Percentiles rank a stretch among this genome's conserved stretches.
phyloP scores from a whole-genome alignment of 2,329 filamentous ascomycete genomes.

The Colletotrichum horii region DNA sequence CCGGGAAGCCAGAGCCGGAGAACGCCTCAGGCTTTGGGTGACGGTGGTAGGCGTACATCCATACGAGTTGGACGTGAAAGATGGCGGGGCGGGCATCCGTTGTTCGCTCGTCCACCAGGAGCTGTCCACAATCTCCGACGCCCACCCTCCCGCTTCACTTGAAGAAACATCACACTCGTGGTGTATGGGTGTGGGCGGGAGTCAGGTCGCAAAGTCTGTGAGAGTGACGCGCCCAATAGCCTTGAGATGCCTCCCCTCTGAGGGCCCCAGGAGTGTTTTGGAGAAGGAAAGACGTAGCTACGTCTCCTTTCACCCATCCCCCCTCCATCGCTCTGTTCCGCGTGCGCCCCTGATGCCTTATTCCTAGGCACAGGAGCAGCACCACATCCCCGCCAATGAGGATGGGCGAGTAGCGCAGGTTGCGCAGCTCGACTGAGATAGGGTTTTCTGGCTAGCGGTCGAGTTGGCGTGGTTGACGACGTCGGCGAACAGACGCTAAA shows the following conservation, averaged over 20 bases:
- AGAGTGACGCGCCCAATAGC: neutral
- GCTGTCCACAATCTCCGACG: neutral
- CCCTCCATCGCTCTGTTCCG: neutral
- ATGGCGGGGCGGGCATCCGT: neutral
- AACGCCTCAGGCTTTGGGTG: neutral
- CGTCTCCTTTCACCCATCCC: neutral
- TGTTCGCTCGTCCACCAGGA: neutral
- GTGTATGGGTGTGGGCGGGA: neutral
- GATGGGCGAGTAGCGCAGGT: neutral
- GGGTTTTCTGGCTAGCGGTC: neutral
- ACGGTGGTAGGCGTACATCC: neutral
- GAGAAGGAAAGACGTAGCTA: neutral
- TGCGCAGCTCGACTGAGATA: neutral
- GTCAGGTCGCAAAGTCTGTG: neutral
- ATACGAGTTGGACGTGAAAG: neutral
- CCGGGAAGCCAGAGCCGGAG: neutral
- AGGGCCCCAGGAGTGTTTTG: neutral
- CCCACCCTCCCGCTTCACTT: neutral
- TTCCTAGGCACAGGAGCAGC: neutral
- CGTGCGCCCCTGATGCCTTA: neutral
- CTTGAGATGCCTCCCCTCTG: neutral
- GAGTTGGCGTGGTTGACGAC: constrained; percentile 2
- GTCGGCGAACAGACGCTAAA: constrained; percentile 19
- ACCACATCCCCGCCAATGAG: neutral
- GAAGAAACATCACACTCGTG: neutral